Conservation (phyloP, 768 basidiomycete species). For the Suillus lakei region DNA sequence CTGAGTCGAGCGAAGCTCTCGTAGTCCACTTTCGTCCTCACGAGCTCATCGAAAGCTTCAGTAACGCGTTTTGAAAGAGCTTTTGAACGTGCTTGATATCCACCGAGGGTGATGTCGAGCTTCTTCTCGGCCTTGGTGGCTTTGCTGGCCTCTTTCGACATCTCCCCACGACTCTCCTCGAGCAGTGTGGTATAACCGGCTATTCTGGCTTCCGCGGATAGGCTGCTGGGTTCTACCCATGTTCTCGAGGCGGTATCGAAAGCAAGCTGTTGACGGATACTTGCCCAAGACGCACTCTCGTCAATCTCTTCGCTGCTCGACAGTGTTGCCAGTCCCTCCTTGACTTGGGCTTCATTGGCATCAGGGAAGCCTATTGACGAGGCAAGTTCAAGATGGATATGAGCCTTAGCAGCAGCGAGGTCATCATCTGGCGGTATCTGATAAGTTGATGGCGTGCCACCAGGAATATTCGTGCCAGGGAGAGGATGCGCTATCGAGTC, state of each 20-base stretch:
- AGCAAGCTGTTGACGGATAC: constrained; percentile 60
- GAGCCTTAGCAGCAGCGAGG: constrained; percentile 67
- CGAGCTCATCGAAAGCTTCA: constrained; percentile 73
- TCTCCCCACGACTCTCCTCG: constrained; percentile 63
- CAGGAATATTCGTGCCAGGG: constrained; percentile 83
- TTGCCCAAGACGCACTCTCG: constrained; percentile 73
- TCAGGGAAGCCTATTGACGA: constrained; percentile 82
- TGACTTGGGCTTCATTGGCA: constrained; percentile 78
- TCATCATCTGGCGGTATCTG: constrained; percentile 78
- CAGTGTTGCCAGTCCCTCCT: constrained; percentile 71
- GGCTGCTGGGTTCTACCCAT: constrained; percentile 70
- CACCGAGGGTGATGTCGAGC: constrained; percentile 84
- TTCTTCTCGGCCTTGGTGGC: constrained; percentile 91
- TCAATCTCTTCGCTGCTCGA: constrained; percentile 65
- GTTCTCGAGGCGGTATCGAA: constrained; percentile 58
- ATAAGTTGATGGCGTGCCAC: constrained; percentile 71
- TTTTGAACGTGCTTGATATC: constrained; percentile 80
- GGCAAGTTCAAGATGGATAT: constrained; percentile 84
- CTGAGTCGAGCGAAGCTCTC: constrained; percentile 81
- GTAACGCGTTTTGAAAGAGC: constrained; percentile 65
- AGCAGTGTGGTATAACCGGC: constrained; percentile 68
- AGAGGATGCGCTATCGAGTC: constrained; percentile 88
- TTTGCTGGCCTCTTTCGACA: constrained; percentile 82
- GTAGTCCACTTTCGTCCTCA: constrained; percentile 67
- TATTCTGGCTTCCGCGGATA: constrained; percentile 64